Base-by-base conservation (phyloP, 768 basidiomycete genomes). In the Trametes villosa region DNA sequence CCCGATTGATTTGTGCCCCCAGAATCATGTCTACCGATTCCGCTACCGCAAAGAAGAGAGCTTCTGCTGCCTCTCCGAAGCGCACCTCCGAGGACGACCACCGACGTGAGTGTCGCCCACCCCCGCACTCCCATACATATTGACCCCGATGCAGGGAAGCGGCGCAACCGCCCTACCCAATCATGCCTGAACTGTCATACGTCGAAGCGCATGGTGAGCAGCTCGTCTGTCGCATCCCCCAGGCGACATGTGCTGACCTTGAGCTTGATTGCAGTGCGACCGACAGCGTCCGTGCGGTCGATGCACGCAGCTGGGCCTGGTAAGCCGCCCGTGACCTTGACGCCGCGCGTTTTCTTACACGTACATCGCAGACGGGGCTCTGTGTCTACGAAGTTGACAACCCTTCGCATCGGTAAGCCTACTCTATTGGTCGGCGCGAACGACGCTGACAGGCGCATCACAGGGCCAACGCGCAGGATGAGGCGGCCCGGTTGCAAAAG, bases 311-410 rank as follows among this genome's bases (percentile, higher is more conserved):
- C 71, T 78, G 8, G 77, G 74, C 31, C 65, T 81, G 53, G 77
- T 76, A 55, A 59, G 75, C 51, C 64, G 69, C 31, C 65, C 34
- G 22, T 31, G 31, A 9, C 20, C 17, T 31, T 22, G 41, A 34
- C 15, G 13, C 40, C 27, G 5, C 47, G 27, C 40, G 3, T 22
- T 18, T 52, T 17, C 38, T 42, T 26, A 41, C 41, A 17, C 11
- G 13, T 4, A 40, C 17, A 31, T 17, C 9, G 42, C 63, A 91
- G 89, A 92, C 89, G 48, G 91, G 90, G 1, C 78, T 91, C 4
- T 94, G 91, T 69, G 87, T 92, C 11, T 94, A 94, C 66, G 90
- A 94, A 71, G 84, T 92, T 8, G 91, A 92, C 67, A 89, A 91
- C 67, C 87, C 87, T 26, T 83, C 72, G 60, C 83, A 85, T 71